phyloP scores from a whole-genome alignment of 768 basidiomycete species.

The Leccinum aurantiacum region DNA sequence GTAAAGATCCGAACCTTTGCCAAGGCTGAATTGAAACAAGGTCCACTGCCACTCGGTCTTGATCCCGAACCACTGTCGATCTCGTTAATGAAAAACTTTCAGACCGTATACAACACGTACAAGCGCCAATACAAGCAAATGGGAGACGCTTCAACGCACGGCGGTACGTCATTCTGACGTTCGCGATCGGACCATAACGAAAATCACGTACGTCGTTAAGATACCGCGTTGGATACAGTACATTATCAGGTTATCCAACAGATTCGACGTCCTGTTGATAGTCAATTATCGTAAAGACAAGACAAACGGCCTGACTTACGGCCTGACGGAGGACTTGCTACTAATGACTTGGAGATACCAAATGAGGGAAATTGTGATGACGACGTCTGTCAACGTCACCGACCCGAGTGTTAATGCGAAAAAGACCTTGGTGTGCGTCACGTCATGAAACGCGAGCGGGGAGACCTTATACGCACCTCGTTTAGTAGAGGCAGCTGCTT shows the following conservation, averaged over 20 bases:
- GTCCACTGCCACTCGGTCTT: conserved; percentile 4
- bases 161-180: not conserved
- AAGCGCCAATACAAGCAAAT: conserved; percentile 7
- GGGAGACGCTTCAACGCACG: conserved; percentile 1
- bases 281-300: not conserved
- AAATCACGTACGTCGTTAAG: conserved; percentile 13
- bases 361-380: conserved; percentile 17
- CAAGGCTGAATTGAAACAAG: conserved; percentile 16
- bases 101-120: not conserved
- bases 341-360: conserved; percentile 2
- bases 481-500: conserved; percentile 5
- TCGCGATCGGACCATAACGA: not conserved
- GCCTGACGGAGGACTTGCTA: conserved; percentile 1
- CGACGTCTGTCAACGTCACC: conserved; percentile 16
- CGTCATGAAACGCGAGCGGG: not conserved
- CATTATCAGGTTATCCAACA: conserved; percentile 8
- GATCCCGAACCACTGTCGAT: conserved; percentile 10
- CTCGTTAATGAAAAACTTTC: not conserved
- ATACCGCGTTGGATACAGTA: conserved; percentile 18
- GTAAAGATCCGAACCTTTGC: conserved; percentile 5
- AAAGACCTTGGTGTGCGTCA: conserved; percentile 3
- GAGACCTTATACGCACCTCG: not conserved
- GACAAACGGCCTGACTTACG: conserved; percentile 4
- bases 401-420: conserved; percentile 12
- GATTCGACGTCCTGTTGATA: conserved; percentile 1